phyloP scores from a whole-genome alignment of 257 asterid species.

The Fraxinus anomala region DNA sequence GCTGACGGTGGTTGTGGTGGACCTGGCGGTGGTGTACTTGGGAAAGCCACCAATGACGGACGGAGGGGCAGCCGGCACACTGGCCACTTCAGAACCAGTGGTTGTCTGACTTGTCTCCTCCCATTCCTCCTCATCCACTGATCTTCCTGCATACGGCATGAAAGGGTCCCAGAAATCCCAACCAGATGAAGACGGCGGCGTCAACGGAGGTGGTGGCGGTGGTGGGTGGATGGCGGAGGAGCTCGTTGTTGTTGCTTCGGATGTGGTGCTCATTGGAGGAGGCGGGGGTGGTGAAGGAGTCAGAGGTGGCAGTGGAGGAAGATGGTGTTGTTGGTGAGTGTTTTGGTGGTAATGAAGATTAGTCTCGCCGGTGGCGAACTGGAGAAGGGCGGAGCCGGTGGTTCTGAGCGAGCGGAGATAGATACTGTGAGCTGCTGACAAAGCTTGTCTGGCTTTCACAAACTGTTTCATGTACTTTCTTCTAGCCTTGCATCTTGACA shows the following conservation, averaged over 20 bases:
- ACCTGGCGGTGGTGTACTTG: conserved; percentile 24
- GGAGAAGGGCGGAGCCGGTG: conserved; percentile 83
- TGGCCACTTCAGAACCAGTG: conserved; percentile 57
- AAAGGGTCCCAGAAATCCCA: conserved; percentile 99
- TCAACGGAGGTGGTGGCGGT: conserved; percentile 73
- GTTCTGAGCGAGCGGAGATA: conserved; percentile 73
- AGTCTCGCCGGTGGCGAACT: conserved; percentile 81
- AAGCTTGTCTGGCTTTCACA: conserved; percentile 85
- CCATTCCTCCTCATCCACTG: conserved; percentile 79
- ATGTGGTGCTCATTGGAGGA: conserved; percentile 64
- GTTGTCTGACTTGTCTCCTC: conserved; percentile 69
- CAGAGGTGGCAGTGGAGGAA: conserved; percentile 30
- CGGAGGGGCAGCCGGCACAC: conserved; percentile 63
- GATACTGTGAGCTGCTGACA: conserved; percentile 83
- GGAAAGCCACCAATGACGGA: conserved; percentile 47
- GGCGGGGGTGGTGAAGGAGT: conserved; percentile 50
- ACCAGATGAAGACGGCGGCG: conserved; percentile 46
- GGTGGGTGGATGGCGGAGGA: conserved; percentile 59
- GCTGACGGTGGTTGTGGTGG: conserved; percentile 46
- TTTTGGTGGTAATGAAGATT: conserved; percentile 52
- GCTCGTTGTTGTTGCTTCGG: conserved; percentile 59
- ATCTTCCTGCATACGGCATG: conserved; percentile 62
- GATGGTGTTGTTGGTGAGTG: conserved; percentile 34
- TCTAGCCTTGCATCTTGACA: conserved; percentile 84
- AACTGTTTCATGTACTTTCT: conserved; percentile 85